Base-by-base conservation (phyloP, 2,329 filamentous ascomycete genomes). In the Scytalidium lignicola region DNA sequence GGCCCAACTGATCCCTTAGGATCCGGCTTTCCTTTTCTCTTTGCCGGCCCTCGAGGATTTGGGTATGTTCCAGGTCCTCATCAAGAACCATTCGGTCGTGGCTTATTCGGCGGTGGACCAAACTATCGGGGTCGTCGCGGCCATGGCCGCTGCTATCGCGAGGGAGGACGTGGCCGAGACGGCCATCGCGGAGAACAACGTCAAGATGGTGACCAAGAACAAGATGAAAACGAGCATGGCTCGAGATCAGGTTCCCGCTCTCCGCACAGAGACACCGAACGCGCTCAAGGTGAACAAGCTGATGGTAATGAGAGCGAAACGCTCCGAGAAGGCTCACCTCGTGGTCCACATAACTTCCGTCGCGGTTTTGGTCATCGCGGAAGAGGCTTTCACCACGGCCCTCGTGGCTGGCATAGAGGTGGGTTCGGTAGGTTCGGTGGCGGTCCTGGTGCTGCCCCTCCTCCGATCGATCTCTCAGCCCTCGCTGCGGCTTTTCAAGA, bases 381-480 rank as follows among this genome's bases (percentile, higher is more conserved):
- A 45, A 41, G 46, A 40, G 44, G 47, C 26, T 41, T 43, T 28
- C 32, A 41, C 43, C 40, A 47, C 10, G 37, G 47, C 9, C n/a
- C n/a, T n/a, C 44, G 21, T 18, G 18, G 18, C 40, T 32, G 22
- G 18, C 32, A 32, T 18, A 49, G 51, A 17, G 43, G 40, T 39
- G 44, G 46, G 2, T 23, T 23, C n/a, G 22, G 22, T n/a, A 28
- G 41, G 28, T 55, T 55, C 20, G 56, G 52, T 21, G 57, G 53
- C 37, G 53, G 50, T 39, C 52, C 46, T n/a, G 49, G 46, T 9
- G 39, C 48, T 37, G 52, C 45, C 6, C 23, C 23, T 26, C 23
- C 5, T 26, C 23, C 23, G 10, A 64, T 65, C 39, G 61, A 65
- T 32, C 44, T 65, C 48, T 58, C 49, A 32, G 55, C 50, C 20